Conservation (phyloP, 2,329 filamentous ascomycete genomes). For the Blastomyces percursus region DNA sequence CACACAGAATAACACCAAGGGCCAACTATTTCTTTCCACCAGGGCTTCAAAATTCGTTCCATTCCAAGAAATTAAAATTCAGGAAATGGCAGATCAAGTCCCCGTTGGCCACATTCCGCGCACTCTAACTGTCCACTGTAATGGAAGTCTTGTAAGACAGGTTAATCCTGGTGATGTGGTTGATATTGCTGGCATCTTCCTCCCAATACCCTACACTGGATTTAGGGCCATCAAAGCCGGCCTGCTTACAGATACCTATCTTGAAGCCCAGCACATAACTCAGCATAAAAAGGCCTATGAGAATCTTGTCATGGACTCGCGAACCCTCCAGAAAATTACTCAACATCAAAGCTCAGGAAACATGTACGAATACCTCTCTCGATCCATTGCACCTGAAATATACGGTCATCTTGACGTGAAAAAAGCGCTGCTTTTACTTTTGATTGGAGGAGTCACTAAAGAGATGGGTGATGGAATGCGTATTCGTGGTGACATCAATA, state of each 20-base stretch:
- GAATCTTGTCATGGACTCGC: conserved; percentile 72
- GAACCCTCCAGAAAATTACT: conserved; percentile 72
- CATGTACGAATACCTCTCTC: conserved; percentile 89
- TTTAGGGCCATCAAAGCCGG: conserved; percentile 96
- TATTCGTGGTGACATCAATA: conserved; percentile 97
- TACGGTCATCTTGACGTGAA: conserved; percentile 95
- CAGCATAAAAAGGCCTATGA: conserved; percentile 99
- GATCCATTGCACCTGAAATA: conserved; percentile 95
- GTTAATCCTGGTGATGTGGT: conserved; percentile 91
- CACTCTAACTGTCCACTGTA: conserved; percentile 78
- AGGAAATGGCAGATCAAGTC: conserved; percentile 98
- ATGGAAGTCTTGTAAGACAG: conserved; percentile 72
- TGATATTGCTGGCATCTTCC: conserved; percentile 87
- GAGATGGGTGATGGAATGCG: conserved; percentile 97
- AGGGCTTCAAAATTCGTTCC: conserved; percentile 92
- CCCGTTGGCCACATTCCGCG: conserved; percentile 95
- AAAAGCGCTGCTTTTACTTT: conserved; percentile 86
- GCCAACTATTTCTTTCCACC: conserved; percentile 88
- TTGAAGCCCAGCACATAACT: conserved; percentile 84
- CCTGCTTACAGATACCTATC: conserved; percentile 90
- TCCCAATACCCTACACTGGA: conserved; percentile 96
- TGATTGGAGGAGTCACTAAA: conserved; percentile 94
- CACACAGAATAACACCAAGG: conserved; percentile 79
- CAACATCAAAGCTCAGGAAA: conserved; percentile 75
- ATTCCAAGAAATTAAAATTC: conserved; percentile 97